A percentile compares a stretch with the other conserved stretches of the same genome.
These are phyloP conservation scores for Glaciozyma martinii DNA, from an alignment of 768 basidiomycete genomes.

Conservation along the genomic window DNA sequence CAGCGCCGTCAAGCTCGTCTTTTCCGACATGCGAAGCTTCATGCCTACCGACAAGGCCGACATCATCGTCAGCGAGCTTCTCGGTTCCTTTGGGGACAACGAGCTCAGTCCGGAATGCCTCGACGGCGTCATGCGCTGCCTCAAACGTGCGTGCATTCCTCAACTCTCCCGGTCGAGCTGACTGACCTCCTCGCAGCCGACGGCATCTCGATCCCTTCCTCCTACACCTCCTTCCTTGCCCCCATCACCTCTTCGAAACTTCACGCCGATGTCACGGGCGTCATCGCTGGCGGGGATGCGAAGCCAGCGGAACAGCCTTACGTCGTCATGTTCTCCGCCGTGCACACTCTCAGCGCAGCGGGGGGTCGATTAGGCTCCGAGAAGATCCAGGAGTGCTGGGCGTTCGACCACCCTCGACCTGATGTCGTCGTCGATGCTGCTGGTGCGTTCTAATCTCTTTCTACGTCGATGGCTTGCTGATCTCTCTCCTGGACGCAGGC, in stretches of 20 bases:
- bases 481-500: conserved; percentile 45
- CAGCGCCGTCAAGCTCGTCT: conserved; percentile 65
- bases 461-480: too few relatives aligned
- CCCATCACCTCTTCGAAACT: conserved; percentile 91
- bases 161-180: background rate
- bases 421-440: conserved; percentile 61
- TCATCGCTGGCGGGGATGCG: conserved; percentile 44
- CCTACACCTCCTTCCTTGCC: conserved; percentile 89
- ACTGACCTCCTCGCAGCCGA: conserved; percentile 49
- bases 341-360: conserved; percentile 75
- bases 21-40: conserved; percentile 86
- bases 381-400: conserved; percentile 86
- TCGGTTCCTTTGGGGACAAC: conserved; percentile 97
- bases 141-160: conserved; percentile 60
- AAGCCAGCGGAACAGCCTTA: conserved; percentile 89
- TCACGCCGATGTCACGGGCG: conserved; percentile 65
- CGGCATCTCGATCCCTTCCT: conserved; percentile 91
- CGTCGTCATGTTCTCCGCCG: conserved; percentile 95
- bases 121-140: conserved; percentile 85
- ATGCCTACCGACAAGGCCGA: conserved; percentile 72
- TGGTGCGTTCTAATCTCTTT: conserved; percentile 16
- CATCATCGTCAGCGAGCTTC: conserved; percentile 86
- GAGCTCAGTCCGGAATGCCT: conserved; percentile 96
- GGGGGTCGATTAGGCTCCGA: conserved; percentile 46
- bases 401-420: conserved; percentile 83